Evolutionary conservation across 495 filamentous ascomycete species (phyloP), one percentile per base, ranked within the genome.

Genomic region (Aspergillus homomorphus): DNA sequence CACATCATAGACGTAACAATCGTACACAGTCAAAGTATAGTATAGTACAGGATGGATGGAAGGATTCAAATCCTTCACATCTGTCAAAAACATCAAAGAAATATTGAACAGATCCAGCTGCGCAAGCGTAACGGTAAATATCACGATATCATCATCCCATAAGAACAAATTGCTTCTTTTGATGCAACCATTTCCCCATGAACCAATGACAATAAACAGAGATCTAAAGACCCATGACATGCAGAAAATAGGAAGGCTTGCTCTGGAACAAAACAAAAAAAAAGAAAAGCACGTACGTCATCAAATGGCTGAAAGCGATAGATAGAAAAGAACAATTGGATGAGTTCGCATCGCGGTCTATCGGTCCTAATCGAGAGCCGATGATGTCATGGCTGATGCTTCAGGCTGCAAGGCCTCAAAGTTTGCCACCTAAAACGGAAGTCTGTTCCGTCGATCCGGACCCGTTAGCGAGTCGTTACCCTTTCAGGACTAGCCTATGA

Each of bases 381-480:
- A 46, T 67, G 66, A 65, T 52, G 59, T 68, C 66, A 68, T 58
- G n/a, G 24, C 20, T 53, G 54, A 50, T 52, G 51, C 23, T 50
- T 54, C 62, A 56, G 53, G 57, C 51, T 51, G 55, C 45, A 57
- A 51, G 54, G 58, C 57, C 58, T 21, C 30, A 42, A 38, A 44
- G 38, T 15, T 41, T 22, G n/a, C 20, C 7, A 24, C 65, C 54
- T 53, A 30, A 65, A 56, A 8, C 21, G 62, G 67, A 59, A 66
- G 24, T 41, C 4, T 4, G 16, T 12, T 18, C 58, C 56, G 64
- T 18, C 52, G 60, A 66, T 65, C 60, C 44, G 58, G 53, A 19
- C 48, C 56, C 45, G 50, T 56, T 56, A 61, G 60, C 53, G 56
- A 45, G 41, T 60, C 56, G 52, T 63, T 68, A 59, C 65, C 62